phyloP scores from a whole-genome alignment of 768 basidiomycete species.

The Hygrophoropsis aurantiaca region DNA sequence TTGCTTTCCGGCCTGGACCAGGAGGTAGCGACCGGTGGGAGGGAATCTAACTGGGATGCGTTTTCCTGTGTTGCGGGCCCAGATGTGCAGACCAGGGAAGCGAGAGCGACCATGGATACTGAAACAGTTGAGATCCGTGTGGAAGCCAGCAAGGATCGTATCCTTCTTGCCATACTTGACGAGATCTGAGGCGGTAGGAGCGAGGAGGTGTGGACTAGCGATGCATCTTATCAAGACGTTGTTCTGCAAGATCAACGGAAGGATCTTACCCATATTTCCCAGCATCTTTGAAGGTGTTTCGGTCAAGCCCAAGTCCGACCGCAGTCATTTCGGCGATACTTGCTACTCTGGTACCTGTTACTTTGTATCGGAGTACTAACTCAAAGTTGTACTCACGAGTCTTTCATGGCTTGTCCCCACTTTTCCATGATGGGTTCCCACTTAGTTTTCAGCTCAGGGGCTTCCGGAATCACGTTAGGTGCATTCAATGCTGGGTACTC shows the following conservation, averaged over 20 bases:
- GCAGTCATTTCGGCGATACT: constrained; percentile 88
- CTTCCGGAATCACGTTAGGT: constrained; percentile 77
- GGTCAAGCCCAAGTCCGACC: constrained; percentile 74
- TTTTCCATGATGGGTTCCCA: constrained; percentile 79
- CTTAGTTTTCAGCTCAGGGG: constrained; percentile 48
- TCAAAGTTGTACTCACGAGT: constrained; percentile 54
- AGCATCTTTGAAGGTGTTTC: constrained; percentile 71
- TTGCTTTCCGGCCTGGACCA: constrained; percentile 96
- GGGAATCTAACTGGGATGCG: constrained; percentile 88
- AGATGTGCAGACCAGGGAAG: constrained; percentile 88
- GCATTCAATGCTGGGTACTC: constrained; percentile 77
- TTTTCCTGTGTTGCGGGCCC: constrained; percentile 93
- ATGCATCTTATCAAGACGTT: constrained; percentile 1
- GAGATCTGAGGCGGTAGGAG: constrained; percentile 92
- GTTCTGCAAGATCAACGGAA: neutral
- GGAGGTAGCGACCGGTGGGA: constrained; percentile 70
- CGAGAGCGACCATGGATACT: constrained; percentile 88
- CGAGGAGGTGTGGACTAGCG: constrained; percentile 78
- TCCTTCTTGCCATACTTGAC: constrained; percentile 72
- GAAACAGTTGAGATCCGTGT: constrained; percentile 91
- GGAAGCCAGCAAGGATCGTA: constrained; percentile 92
- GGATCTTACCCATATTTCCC: constrained; percentile 75
- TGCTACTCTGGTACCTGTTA: constrained; percentile 58
- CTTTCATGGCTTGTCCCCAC: constrained; percentile 89
- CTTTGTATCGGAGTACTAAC: constrained; percentile 6